Conservation (phyloP, 1,284 basidiomycete species). For the Ustilago bromivora region DNA sequence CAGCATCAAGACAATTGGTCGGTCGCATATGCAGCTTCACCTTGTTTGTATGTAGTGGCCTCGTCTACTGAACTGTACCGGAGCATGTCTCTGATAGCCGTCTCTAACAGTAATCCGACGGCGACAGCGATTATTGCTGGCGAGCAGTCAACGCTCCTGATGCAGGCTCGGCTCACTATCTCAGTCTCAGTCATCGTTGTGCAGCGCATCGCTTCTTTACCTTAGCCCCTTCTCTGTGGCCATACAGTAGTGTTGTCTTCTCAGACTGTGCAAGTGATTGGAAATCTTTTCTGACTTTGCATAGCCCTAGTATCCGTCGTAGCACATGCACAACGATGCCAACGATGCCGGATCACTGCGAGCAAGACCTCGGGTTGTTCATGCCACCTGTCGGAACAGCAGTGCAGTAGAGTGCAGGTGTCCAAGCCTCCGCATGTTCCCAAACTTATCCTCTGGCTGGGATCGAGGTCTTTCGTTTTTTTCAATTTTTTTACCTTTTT, state of each 20-base stretch:
- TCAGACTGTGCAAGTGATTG: no score
- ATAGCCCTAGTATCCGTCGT: neutral
- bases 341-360: neutral
- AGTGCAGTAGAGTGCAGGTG: neutral
- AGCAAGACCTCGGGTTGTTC: neutral
- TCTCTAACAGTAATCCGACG: neutral
- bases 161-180: conserved; percentile 11
- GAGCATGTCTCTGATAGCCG: neutral
- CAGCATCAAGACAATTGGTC: neutral
- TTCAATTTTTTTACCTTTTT: no score
- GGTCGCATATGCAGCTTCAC: conserved; percentile 16
- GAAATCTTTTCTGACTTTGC: neutral
- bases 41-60: conserved; percentile 7
- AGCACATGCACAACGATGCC: neutral
- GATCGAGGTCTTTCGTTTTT: no score
- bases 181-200: conserved; percentile 14
- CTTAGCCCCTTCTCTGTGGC: neutral
- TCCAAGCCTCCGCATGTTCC: no score
- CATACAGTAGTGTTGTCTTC: neutral
- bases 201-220: neutral
- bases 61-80: no score
- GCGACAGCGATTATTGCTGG: neutral
- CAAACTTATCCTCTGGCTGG: no score
- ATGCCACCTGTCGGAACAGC: neutral
- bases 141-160: neutral